phyloP scores from a whole-genome alignment of 2,329 filamentous ascomycete species.

The Cordyceps fumosorosea region DNA sequence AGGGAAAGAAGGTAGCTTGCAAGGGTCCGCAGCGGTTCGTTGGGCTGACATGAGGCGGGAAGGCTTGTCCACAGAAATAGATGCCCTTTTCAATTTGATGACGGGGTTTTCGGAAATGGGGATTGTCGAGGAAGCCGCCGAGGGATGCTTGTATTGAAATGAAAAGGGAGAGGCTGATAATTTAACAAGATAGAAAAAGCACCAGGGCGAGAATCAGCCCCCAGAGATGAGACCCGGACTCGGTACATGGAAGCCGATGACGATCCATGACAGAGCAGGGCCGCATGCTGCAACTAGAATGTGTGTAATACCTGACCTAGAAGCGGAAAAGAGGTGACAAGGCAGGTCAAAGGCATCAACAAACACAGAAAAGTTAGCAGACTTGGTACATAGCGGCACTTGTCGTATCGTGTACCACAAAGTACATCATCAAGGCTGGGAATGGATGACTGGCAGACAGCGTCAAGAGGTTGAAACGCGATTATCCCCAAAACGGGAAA shows the following conservation, averaged over 20 bases:
- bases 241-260: too few species aligned
- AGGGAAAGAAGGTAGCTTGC: background rate
- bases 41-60: background rate
- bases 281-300: too few species aligned
- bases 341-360: too few species aligned
- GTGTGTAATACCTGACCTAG: too few species aligned
- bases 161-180: background rate
- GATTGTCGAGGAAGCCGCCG: background rate
- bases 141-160: background rate
- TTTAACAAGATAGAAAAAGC: background rate
- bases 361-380: too few species aligned
- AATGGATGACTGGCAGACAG: background rate
- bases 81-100: background rate
- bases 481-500: background rate
- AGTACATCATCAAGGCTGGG: background rate
- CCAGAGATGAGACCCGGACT: background rate
- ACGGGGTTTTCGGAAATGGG: background rate
- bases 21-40: slow-evolving; percentile 8
- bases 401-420: background rate
- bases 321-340: too few species aligned
- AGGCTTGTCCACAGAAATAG: background rate
- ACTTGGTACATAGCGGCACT: too few species aligned
- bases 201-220: too few species aligned
- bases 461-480: background rate
- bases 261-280: too few species aligned